Percentiles rank a stretch among this genome's conserved stretches.
Evolutionary conservation across 768 basidiomycete species (phyloP).

Genomic region (Ramaria rubella): DNA sequence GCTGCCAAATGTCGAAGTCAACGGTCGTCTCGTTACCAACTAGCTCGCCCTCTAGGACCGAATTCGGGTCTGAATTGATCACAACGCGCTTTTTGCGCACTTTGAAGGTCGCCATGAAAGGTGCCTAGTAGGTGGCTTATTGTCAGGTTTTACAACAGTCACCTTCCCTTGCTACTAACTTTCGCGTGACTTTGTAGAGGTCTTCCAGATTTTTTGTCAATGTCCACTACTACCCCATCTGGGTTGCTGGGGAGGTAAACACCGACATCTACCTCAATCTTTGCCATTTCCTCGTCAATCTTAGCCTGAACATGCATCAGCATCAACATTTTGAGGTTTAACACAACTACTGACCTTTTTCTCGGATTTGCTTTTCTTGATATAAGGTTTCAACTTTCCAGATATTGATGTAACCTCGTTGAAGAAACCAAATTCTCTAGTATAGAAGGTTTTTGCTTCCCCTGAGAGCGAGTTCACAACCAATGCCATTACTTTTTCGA

Average conservation of each 20-base stretch:
- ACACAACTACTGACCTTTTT: slow-evolving; percentile 66
- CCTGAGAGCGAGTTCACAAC: slow-evolving; percentile 86
- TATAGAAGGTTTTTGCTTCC: slow-evolving; percentile 82
- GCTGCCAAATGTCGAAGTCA: slow-evolving; percentile 89
- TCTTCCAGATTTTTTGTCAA: slow-evolving; percentile 93
- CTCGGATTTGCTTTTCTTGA: slow-evolving; percentile 91
- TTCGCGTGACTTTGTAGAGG: slow-evolving; percentile 98
- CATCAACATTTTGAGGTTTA: neutral
- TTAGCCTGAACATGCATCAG: slow-evolving; percentile 57
- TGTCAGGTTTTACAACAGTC: slow-evolving; percentile 3
- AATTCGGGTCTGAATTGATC: slow-evolving; percentile 65
- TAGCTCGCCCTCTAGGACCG: slow-evolving; percentile 58
- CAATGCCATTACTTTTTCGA: slow-evolving; percentile 77
- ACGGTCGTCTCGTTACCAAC: slow-evolving; percentile 43
- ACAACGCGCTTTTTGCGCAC: slow-evolving; percentile 80
- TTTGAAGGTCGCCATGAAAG: slow-evolving; percentile 99
- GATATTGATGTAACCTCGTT: slow-evolving; percentile 96
- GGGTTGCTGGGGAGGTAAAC: slow-evolving; percentile 98
- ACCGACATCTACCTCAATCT: slow-evolving; percentile 87
- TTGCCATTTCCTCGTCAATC: slow-evolving; percentile 99
- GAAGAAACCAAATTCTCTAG: slow-evolving; percentile 94
- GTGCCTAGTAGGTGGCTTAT: slow-evolving; percentile 53
- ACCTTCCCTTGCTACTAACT: slow-evolving; percentile 37
- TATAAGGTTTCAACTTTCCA: slow-evolving; percentile 92
- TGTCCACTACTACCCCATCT: slow-evolving; percentile 92